These are phyloP conservation scores for Dendrobium huoshanense DNA, from an alignment of 106 monocot species.

Conservation along the genomic window DNA sequence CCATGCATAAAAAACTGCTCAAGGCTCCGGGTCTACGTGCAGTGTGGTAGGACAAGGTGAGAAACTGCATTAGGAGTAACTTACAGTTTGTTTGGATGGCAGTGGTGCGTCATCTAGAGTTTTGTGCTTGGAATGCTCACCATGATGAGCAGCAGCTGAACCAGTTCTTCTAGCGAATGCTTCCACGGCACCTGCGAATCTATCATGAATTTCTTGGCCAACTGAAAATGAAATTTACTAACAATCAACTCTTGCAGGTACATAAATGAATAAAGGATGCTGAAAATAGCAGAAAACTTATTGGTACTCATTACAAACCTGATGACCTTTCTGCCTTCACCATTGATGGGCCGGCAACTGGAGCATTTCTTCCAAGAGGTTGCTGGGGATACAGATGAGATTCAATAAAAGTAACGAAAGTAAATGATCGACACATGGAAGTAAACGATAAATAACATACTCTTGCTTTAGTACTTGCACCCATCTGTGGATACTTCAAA, in stretches of 20 bases:
- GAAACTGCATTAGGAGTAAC: not conserved
- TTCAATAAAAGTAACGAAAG: not conserved
- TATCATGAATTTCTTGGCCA: slow-evolving; percentile 42
- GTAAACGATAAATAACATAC: slow-evolving; percentile 17
- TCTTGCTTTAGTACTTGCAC: slow-evolving; percentile 25
- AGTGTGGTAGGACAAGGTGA: not conserved
- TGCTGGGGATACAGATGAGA: slow-evolving; percentile 10
- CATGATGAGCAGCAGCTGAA: slow-evolving; percentile 37
- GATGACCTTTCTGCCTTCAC: slow-evolving; percentile 34
- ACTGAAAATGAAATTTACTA: slow-evolving; percentile 3
- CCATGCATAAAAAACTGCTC: not conserved
- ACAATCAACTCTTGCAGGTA: not conserved
- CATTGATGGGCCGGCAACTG: slow-evolving; percentile 31
- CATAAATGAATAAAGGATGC: not conserved
- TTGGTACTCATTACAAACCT: slow-evolving; percentile 27
- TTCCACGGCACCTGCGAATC: slow-evolving; percentile 54
- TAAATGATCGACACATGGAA: not conserved
- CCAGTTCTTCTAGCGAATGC: slow-evolving; percentile 53
- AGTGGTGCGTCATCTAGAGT: slow-evolving; percentile 24
- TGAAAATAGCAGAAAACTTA: slow-evolving; percentile 1
- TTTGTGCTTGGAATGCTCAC: slow-evolving; percentile 46
- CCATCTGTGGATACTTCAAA: slow-evolving; percentile 58
- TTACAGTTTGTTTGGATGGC: slow-evolving; percentile 39
- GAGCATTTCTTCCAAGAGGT: slow-evolving; percentile 31
- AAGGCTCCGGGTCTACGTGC: not conserved